Evolutionary conservation across 345 rosid species (phyloP).

Genomic region (Melaleuca alternifolia): DNA sequence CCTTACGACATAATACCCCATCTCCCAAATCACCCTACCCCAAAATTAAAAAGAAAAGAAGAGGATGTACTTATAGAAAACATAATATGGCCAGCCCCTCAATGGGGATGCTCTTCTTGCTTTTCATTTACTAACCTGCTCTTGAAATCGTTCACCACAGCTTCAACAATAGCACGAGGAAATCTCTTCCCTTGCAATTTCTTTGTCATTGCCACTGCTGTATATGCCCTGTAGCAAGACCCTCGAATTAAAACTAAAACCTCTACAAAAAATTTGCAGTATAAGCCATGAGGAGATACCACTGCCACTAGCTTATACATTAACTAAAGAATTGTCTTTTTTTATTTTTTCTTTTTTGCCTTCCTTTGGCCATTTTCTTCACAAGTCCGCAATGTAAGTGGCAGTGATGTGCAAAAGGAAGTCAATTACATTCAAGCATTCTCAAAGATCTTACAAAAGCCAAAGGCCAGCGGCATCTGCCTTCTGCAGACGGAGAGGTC

Average conservation of each 20-base stretch:
- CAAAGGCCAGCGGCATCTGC: neutral
- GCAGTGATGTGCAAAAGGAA: neutral
- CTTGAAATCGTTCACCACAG: slow-evolving; percentile 41
- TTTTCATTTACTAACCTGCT: slow-evolving; percentile 28
- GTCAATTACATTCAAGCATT: neutral
- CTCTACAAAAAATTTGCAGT: neutral
- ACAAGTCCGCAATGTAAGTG: neutral
- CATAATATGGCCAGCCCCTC: neutral
- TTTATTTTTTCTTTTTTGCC: neutral
- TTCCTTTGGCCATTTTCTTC: neutral
- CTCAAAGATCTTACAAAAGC: neutral
- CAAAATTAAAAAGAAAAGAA: neutral
- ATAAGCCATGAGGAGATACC: neutral
- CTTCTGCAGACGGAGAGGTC: neutral
- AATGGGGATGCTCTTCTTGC: neutral
- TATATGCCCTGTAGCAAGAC: slow-evolving; percentile 43
- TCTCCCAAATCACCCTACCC: neutral
- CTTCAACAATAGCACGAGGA: slow-evolving; percentile 31
- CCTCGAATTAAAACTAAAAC: neutral
- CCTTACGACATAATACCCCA: neutral
- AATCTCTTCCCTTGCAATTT: slow-evolving; percentile 56
- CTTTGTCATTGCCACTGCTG: slow-evolving; percentile 64
- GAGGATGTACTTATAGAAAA: neutral
- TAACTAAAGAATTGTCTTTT: neutral
- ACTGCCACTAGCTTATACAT: neutral